These are phyloP conservation scores for Lolium rigidum DNA, from an alignment of 176 grass and related monocot species.

Conservation along the genomic window DNA sequence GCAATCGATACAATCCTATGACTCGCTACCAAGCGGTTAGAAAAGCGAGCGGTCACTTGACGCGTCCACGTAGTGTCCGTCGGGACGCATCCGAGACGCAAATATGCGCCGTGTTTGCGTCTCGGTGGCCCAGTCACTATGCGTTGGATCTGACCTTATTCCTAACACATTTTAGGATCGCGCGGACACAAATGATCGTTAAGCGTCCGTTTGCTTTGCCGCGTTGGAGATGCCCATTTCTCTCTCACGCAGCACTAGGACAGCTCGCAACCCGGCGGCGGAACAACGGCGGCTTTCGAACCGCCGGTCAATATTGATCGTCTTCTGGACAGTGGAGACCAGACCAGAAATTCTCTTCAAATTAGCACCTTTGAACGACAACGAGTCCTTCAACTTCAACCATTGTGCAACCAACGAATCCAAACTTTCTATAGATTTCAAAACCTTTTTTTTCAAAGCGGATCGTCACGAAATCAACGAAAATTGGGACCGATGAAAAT, in stretches of 20 bases:
- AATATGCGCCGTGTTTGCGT: too few relatives aligned
- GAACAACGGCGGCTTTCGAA: conserved; percentile 30
- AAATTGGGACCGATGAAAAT: not conserved
- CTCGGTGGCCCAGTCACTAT: too few relatives aligned
- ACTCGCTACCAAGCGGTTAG: too few relatives aligned
- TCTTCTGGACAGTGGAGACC: conserved; percentile 12
- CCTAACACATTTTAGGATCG: too few relatives aligned
- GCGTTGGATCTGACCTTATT: too few relatives aligned
- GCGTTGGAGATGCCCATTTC: not conserved
- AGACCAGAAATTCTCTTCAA: not conserved
- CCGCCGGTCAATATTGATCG: conserved; percentile 16
- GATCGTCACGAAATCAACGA: not conserved
- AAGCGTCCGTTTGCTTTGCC: too few relatives aligned
- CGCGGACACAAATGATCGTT: too few relatives aligned
- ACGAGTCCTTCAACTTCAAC: not conserved
- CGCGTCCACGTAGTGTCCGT: too few relatives aligned
- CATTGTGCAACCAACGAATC: not conserved
- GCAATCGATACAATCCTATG: too few relatives aligned
- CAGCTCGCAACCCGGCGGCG: not conserved
- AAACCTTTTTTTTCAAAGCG: not conserved
- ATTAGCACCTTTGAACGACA: not conserved
- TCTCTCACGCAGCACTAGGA: not conserved
- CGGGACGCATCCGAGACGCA: too few relatives aligned
- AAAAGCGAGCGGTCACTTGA: too few relatives aligned
- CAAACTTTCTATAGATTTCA: not conserved